Evolutionary conservation across 2,329 filamentous ascomycete genomes (phyloP), one percentile per base, ranked within the genome.

Genomic region (Hypoxylon sp.): DNA sequence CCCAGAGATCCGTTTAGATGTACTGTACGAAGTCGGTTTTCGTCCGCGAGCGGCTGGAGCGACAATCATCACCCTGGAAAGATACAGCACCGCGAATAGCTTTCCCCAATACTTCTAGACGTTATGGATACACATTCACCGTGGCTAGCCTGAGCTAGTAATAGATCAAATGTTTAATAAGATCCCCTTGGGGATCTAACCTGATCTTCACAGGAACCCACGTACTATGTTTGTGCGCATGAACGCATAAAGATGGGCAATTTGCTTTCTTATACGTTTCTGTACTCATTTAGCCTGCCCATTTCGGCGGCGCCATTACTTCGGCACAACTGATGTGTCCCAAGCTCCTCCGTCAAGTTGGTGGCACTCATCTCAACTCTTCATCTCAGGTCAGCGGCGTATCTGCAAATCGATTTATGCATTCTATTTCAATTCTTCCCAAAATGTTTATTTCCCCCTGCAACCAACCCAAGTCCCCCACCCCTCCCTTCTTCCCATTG

Each of bases 211-310:
- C 24, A 52, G 31, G 55, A 63, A 66, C 31, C 57, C 31, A 69
- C 52, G 51, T 60, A 58, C 52, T 29, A 67, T 53, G 52, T 60
- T 54, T 50, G 37, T 53, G 57, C 70, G 74, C 74, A 76, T 76
- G 73, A 69, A 73, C 71, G 74, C 74, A 76, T 76, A 71, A 73
- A 71, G 54, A 63, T 72, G 66, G 72, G 55, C 65, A 76, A 76
- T 76, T 75, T 76, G 47, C 70, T 65, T 61, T 71, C 58, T 72
- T 69, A 71, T 71, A 71, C 51, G 47, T 59, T 44, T 69, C 68
- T 64, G 69, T 63, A 54, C 68, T 51, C 35, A 66, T 51, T 66
- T 46, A 70, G 57, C 58, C 51, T 42, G 33, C 46, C 48, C 42
- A 72, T 69, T 66, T 69, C 67, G 69, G 65, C 69, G 50, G 52